phyloP scores from a whole-genome alignment of 208 protist genomes.

The Acanthamoeba lenticulata region DNA sequence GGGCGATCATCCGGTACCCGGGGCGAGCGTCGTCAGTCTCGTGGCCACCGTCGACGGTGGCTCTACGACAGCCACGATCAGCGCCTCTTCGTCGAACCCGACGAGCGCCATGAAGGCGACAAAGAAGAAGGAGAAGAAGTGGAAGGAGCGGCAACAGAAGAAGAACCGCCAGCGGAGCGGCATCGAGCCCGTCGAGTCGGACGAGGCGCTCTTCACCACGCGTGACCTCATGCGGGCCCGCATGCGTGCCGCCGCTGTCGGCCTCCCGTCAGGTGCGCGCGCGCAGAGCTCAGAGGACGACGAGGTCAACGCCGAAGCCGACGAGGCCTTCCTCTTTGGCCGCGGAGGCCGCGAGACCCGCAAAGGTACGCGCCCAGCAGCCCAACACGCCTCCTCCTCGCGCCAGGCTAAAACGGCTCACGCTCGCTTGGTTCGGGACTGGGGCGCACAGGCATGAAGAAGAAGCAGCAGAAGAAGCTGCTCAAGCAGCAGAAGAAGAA shows the following conservation, averaged over 20 bases:
- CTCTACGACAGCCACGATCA: too few relatives aligned
- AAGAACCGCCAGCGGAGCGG: not conserved
- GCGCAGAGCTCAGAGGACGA: not conserved
- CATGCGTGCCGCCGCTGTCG: not conserved
- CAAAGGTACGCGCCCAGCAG: not conserved
- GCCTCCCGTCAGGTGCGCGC: not conserved
- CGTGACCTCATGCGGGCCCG: not conserved
- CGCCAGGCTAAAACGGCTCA: too few relatives aligned
- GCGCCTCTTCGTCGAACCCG: too few relatives aligned
- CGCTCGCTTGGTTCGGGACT: too few relatives aligned
- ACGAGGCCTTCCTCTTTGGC: constrained; percentile 22
- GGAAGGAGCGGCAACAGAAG: not conserved
- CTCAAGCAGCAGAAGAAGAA: too few relatives aligned
- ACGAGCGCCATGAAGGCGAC: not conserved
- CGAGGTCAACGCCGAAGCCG: not conserved
- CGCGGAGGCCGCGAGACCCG: not conserved
- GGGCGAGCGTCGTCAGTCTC: not conserved
- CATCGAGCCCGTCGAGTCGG: not conserved
- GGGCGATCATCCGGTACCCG: not conserved
- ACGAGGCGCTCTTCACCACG: not conserved
- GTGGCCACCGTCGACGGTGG: not conserved
- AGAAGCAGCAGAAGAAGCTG: not conserved
- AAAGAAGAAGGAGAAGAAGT: not conserved
- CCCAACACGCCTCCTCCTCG: too few relatives aligned
- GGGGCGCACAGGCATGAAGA: not conserved